These are phyloP conservation scores for Sarocladium kiliense DNA, from an alignment of 2,329 filamentous ascomycete species.

Conservation along the genomic window DNA sequence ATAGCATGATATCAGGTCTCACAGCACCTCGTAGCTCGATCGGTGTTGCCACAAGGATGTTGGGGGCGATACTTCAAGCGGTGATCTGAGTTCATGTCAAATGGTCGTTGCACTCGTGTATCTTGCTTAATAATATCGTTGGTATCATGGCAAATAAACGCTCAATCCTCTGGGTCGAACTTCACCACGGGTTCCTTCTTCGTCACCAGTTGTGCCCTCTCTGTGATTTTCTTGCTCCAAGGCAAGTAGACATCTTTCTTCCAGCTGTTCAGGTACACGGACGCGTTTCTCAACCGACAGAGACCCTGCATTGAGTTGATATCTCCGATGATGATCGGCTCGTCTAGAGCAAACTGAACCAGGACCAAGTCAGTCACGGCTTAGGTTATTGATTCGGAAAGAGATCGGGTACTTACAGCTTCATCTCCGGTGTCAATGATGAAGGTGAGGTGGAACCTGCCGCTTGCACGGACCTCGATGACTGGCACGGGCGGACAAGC, in stretches of 20 bases:
- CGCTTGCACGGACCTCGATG: background rate
- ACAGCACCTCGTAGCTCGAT: too few species aligned
- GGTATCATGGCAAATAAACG: background rate
- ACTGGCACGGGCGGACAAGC: background rate
- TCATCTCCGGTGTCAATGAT: background rate
- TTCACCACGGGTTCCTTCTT: background rate
- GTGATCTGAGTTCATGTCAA: too few species aligned
- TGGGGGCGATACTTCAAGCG: too few species aligned
- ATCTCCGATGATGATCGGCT: background rate
- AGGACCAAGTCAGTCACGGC: background rate
- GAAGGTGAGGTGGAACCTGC: constrained; percentile 2
- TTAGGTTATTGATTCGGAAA: background rate
- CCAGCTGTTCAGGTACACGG: constrained; percentile 2
- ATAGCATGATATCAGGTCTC: too few species aligned
- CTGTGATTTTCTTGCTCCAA: background rate
- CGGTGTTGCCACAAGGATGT: too few species aligned
- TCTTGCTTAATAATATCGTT: background rate
- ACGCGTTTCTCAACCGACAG: background rate
- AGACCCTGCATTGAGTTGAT: constrained; percentile 3
- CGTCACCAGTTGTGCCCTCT: background rate
- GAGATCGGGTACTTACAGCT: background rate
- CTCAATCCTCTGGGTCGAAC: too few species aligned
- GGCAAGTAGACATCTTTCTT: constrained; percentile 1
- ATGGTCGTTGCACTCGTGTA: background rate
- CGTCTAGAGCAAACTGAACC: background rate